A percentile compares a stretch with the other conserved stretches of the same genome.
phyloP scores from a whole-genome alignment of 1,284 basidiomycete genomes.

The Apiotrichum gamsii region DNA sequence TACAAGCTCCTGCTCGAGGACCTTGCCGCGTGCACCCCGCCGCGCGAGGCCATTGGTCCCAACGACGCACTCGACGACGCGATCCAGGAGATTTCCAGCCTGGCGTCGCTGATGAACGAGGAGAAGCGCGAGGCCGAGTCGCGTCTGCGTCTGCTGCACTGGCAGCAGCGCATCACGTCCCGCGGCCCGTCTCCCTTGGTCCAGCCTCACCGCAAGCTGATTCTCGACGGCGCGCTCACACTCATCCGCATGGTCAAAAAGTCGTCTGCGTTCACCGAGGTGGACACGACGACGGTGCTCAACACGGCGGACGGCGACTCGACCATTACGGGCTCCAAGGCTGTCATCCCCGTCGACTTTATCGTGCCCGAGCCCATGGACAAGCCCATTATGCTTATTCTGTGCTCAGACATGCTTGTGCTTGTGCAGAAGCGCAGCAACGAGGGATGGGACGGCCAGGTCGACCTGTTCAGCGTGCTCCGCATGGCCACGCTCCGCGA shows the following conservation, averaged over 20 bases:
- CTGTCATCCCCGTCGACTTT: constrained; percentile 79
- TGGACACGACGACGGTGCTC: constrained; percentile 40
- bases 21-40: constrained; percentile 73
- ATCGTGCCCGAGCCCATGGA: constrained; percentile 54
- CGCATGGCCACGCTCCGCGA: constrained; percentile 83
- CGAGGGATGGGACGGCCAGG: constrained; percentile 60
- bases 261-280: constrained; percentile 73
- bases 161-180: constrained; percentile 86
- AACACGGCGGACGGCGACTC: constrained; percentile 30
- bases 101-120: constrained; percentile 94
- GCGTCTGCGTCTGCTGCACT: constrained; percentile 71
- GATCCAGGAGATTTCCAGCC: constrained; percentile 70
- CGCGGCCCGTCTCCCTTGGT: constrained; percentile 92
- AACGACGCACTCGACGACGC: constrained; percentile 76
- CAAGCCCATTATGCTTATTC: constrained; percentile 39
- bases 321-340: constrained; percentile 48
- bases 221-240: constrained; percentile 76
- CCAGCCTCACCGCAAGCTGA: constrained; percentile 89
- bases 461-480: constrained; percentile 88
- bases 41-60: constrained; percentile 59
- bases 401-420: constrained; percentile 77
- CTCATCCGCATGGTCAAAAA: constrained; percentile 87
- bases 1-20: constrained; percentile 90
- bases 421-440: constrained; percentile 69
- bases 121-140: constrained; percentile 91